Conservation (phyloP, 768 basidiomycete genomes). For the Termitomyces sp. region DNA sequence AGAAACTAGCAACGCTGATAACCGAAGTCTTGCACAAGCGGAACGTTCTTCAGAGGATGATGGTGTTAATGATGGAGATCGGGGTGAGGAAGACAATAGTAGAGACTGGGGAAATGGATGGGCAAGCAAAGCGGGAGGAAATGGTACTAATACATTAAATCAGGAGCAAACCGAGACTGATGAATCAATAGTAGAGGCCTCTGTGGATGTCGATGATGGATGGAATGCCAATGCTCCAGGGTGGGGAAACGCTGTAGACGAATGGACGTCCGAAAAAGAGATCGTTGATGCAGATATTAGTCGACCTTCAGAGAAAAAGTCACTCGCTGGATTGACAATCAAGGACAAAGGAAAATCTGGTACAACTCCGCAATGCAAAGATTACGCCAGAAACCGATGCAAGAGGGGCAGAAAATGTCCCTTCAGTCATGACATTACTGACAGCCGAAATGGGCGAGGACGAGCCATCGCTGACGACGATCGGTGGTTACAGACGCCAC, state of each 20-base stretch:
- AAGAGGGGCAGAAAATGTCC: too few relatives aligned
- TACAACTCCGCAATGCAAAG: not conserved
- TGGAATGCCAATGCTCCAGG: slow-evolving; percentile 4
- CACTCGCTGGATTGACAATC: not conserved
- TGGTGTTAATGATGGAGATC: slow-evolving; percentile 8
- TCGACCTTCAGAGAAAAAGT: not conserved
- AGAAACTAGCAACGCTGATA: not conserved
- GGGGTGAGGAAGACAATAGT: slow-evolving; percentile 9
- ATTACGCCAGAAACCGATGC: not conserved
- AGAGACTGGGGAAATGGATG: not conserved
- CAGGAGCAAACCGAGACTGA: not conserved
- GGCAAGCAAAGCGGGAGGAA: not conserved
- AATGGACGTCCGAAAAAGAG: not conserved
- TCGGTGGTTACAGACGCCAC: not conserved
- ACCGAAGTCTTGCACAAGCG: not conserved
- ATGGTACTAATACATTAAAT: not conserved
- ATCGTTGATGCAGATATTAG: not conserved
- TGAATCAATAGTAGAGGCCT: not conserved
- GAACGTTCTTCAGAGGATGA: not conserved
- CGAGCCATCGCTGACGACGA: not conserved
- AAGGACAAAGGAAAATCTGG: not conserved
- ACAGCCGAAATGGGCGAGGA: not conserved
- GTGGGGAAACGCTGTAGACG: not conserved
- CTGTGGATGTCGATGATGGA: slow-evolving; percentile 3
- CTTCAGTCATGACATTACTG: not conserved